Evolutionary conservation across 805 yeast species (phyloP), one percentile per base, ranked within the genome.

Genomic region (Kodamaea restingae): DNA sequence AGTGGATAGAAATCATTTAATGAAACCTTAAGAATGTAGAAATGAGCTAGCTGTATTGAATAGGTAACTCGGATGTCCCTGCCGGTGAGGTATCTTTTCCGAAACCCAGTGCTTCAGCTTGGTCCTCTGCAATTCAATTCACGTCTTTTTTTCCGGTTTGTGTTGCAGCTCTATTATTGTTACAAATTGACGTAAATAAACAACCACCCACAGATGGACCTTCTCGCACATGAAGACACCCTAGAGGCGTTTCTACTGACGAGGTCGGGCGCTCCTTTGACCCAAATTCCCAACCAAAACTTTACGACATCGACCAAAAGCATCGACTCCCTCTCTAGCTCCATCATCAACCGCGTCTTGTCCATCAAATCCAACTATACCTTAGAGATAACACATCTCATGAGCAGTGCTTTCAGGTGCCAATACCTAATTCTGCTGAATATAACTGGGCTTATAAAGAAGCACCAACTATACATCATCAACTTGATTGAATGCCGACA

Each of bases 391-490:
- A 28, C 26, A 14, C 14, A 27, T 10, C n/a, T 27, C 10, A 35
- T 35, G 21, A 12, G 18, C 25, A 37, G 31, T 7, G 42, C 42
- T 3, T 52, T 56, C 42, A 47, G 40, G 35, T 46, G 56, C 32
- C 40, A 51, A 17, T 50, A 54, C 28, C 34, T 45, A 5, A 32
- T 48, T 11, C 41, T 42, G 20, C 34, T 40, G 18, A 41, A 36
- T 15, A 17, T 40, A 2, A 21, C 46, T 7, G 38, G 29, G n/a
- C 36, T 45, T 10, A 37, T 58, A 12, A 54, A 54, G 32, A 52
- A 48, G 21, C 65, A 63, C 39, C 65, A 63, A 32, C 40, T 50
- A 2, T 58, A 54, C 37, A 44, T 60, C 5, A 50, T 63, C 11
- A 49, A 50, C 32, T 38, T 59, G 30, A 45, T 59, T 10, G 55